A percentile compares a stretch with the other conserved stretches of the same genome.
Evolutionary conservation across 164 flowering plant genomes (phyloP).

Genomic region (Amborella trichopoda): DNA sequence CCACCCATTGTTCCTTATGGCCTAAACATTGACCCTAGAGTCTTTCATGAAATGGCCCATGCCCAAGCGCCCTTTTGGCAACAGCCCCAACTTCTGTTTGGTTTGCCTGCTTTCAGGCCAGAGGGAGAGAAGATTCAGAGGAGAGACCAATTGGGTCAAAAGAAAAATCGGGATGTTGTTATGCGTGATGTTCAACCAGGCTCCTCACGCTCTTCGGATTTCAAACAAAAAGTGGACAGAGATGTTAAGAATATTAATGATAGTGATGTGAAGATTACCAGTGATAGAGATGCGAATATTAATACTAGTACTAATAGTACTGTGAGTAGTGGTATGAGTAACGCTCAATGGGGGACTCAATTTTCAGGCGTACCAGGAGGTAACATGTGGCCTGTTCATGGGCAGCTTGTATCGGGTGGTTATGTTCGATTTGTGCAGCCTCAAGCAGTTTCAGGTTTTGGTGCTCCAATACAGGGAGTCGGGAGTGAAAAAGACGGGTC

Average conservation of each 20-base stretch:
- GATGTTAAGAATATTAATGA: conserved; percentile 14
- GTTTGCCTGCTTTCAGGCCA: conserved; percentile 10
- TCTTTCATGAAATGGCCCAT: too few species aligned
- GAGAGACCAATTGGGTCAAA: too few species aligned
- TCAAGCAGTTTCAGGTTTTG: conserved; percentile 16
- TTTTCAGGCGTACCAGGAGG: conserved; percentile 17
- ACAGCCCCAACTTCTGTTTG: conserved; percentile 22
- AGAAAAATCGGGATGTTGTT: conserved; percentile 14
- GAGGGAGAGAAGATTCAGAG: conserved; percentile 21
- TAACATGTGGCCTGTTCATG: conserved; percentile 33
- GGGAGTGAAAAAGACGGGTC: too few species aligned
- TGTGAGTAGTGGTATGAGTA: too few species aligned
- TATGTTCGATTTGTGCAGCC: conserved; percentile 17
- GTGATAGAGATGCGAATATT: too few species aligned
- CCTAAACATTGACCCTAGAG: conserved; percentile 4
- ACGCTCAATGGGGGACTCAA: conserved; percentile 13
- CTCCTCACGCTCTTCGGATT: conserved; percentile 15
- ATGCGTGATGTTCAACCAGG: conserved; percentile 22
- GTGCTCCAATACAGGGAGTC: conserved; percentile 16
- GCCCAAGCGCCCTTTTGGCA: conserved; percentile 27
- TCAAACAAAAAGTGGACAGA: conserved; percentile 14
- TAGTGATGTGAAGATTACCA: too few species aligned
- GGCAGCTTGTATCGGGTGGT: conserved; percentile 18
- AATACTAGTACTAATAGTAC: too few species aligned
- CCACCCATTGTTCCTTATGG: conserved; percentile 7